Evolutionary conservation across 176 grass and related monocot genomes (phyloP).

Genomic region (Carex cristatella): DNA sequence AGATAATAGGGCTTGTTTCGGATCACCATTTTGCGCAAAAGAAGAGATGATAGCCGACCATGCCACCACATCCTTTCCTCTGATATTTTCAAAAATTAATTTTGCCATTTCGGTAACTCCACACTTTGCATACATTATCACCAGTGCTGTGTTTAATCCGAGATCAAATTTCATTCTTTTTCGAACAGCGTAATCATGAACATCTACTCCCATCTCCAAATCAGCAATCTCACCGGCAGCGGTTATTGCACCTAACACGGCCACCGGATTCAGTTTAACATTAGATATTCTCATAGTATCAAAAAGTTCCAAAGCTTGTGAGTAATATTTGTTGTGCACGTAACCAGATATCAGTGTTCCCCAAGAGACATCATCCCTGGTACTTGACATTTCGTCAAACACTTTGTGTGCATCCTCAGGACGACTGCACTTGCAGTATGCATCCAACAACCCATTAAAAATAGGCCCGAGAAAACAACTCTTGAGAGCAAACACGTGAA

Average conservation of each 20-base stretch:
- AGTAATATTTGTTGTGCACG: constrained; percentile 40
- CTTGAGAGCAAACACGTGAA: constrained; percentile 50
- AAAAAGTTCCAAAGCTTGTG: constrained; percentile 54
- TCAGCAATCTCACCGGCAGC: constrained; percentile 57
- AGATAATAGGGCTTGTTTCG: constrained; percentile 49
- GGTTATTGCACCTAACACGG: constrained; percentile 54
- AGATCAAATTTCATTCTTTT: constrained; percentile 45
- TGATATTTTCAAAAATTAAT: constrained; percentile 53
- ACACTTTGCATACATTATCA: constrained; percentile 59
- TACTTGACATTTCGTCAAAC: constrained; percentile 45
- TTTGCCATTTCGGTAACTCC: constrained; percentile 64
- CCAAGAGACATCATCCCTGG: constrained; percentile 59
- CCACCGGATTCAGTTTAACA: constrained; percentile 40
- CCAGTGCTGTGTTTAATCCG: constrained; percentile 49
- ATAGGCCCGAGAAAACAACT: constrained; percentile 32
- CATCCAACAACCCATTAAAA: constrained; percentile 49
- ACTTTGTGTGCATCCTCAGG: constrained; percentile 32
- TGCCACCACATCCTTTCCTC: constrained; percentile 61
- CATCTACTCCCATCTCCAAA: constrained; percentile 33
- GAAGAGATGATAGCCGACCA: constrained; percentile 89
- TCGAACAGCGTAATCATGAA: constrained; percentile 42
- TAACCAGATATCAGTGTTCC: constrained; percentile 74
- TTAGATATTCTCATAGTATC: constrained; percentile 29
- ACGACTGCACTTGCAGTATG: constrained; percentile 52
- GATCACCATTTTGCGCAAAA: constrained; percentile 59